Conservation (phyloP, 2,329 filamentous ascomycete species). For the Curvularia verruculosa region DNA sequence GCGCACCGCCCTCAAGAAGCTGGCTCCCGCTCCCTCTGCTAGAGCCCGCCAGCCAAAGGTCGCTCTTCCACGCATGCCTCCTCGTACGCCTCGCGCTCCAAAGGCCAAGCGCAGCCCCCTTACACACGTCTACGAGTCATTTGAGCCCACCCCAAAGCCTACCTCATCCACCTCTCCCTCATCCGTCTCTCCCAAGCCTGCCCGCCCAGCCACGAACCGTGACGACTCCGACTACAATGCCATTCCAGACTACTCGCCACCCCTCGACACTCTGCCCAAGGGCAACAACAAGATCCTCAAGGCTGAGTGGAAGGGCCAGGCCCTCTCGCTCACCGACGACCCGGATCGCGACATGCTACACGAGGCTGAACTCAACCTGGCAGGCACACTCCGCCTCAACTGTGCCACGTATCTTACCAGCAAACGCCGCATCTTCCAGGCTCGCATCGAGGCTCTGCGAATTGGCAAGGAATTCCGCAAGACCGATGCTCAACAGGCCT, state of each 20-base stretch:
- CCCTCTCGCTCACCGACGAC: slow-evolving; percentile 71
- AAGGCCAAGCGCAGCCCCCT: slow-evolving; percentile 47
- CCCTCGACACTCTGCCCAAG: slow-evolving; percentile 66
- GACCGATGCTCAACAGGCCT: slow-evolving; percentile 94
- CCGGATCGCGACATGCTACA: slow-evolving; percentile 74
- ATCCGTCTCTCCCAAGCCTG: slow-evolving; percentile 46
- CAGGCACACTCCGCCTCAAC: slow-evolving; percentile 78
- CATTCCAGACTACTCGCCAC: slow-evolving; percentile 75
- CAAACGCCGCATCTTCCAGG: slow-evolving; percentile 89
- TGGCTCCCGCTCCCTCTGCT: slow-evolving; percentile 47
- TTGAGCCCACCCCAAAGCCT: slow-evolving; percentile 42
- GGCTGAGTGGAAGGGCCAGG: slow-evolving; percentile 84
- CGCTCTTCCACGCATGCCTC: slow-evolving; percentile 39
- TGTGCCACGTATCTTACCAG: slow-evolving; percentile 89
- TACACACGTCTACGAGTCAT: slow-evolving; percentile 40
- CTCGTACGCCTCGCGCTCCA: slow-evolving; percentile 42
- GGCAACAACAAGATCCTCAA: slow-evolving; percentile 73
- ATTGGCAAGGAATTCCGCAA: slow-evolving; percentile 87
- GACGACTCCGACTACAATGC: slow-evolving; percentile 82
- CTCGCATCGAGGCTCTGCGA: slow-evolving; percentile 69
- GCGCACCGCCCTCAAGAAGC: slow-evolving; percentile 44
- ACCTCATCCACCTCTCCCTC: slow-evolving; percentile 30
- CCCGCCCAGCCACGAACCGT: slow-evolving; percentile 63
- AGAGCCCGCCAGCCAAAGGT: slow-evolving; percentile 42
- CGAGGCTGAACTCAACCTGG: slow-evolving; percentile 76